phyloP scores from a whole-genome alignment of 2,329 filamentous ascomycete species.

The Xylaria sp. region DNA sequence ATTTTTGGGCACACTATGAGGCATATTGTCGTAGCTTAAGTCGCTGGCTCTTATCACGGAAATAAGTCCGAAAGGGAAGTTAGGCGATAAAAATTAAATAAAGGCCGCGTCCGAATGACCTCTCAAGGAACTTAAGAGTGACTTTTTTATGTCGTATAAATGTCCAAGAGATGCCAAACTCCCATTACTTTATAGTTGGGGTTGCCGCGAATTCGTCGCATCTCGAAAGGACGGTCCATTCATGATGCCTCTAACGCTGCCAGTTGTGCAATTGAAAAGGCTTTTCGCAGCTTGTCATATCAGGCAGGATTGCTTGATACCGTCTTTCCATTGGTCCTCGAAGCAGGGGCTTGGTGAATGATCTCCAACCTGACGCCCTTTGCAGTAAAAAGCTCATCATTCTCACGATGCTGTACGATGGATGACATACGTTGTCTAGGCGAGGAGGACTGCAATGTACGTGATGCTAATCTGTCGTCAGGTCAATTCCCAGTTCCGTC shows the following conservation, averaged over 20 bases:
- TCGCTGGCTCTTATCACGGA: conserved; percentile 12
- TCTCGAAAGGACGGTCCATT: conserved; percentile 14
- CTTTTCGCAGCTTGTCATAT: conserved; percentile 36
- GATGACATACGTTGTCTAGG: conserved; percentile 35
- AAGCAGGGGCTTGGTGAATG: conserved; percentile 31
- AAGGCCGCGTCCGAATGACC: conserved; percentile 38
- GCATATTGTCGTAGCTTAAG: conserved; percentile 37
- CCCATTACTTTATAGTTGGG: conserved; percentile 32
- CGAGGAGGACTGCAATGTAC: conserved; percentile 31
- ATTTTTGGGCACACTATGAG: conserved; percentile 40
- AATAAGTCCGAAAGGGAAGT: conserved; percentile 19
- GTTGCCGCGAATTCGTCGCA: conserved; percentile 11
- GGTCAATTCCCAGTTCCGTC: conserved; percentile 31
- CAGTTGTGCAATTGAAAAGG: conserved; percentile 34
- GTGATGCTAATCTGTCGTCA: conserved; percentile 29
- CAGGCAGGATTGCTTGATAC: conserved; percentile 30
- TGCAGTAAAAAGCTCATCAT: conserved; percentile 36
- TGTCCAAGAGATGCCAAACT: conserved; percentile 23
- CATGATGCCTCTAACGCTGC: conserved; percentile 19
- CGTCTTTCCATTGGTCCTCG: conserved; percentile 40
- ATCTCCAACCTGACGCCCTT: conserved; percentile 34
- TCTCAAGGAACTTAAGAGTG: conserved; percentile 28
- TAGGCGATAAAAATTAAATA: conserved; percentile 25
- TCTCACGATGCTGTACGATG: conserved; percentile 40
- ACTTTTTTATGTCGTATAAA: conserved; percentile 24